A percentile compares a stretch with the other conserved stretches of the same genome.
Evolutionary conservation across 2,329 filamentous ascomycete genomes (phyloP).

Genomic region (Apiospora phragmitis): DNA sequence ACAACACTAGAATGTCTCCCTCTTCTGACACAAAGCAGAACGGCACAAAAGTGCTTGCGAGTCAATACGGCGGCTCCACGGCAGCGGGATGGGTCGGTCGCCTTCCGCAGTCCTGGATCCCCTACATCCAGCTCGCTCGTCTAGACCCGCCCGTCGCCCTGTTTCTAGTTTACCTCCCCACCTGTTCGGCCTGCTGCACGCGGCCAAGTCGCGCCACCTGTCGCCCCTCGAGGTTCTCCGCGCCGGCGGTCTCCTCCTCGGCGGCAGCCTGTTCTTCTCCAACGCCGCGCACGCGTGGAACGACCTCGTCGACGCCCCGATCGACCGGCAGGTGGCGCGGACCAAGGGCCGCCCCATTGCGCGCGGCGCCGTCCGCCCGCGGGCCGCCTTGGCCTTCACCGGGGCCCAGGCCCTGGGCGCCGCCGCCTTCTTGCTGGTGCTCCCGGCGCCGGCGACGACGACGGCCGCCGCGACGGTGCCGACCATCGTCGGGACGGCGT

Average conservation of each 20-base stretch:
- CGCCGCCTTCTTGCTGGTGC: conserved; percentile 36
- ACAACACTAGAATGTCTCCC: no score
- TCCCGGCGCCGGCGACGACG: conserved; percentile 35
- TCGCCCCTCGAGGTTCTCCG: background rate
- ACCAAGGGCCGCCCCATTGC: conserved; percentile 52
- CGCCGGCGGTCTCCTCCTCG: conserved; percentile 39
- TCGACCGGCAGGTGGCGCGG: conserved; percentile 52
- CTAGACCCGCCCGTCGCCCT: conserved; percentile 51
- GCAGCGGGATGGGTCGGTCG: conserved; percentile 30
- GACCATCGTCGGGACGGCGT: conserved; percentile 35
- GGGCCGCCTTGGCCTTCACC: conserved; percentile 36
- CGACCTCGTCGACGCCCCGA: conserved; percentile 53
- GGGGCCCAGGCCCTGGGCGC: conserved; percentile 32
- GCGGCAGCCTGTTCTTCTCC: conserved; percentile 47
- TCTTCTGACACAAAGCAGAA: no score
- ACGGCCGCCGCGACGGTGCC: conserved; percentile 27
- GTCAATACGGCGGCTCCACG: conserved; percentile 35
- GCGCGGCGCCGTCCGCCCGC: conserved; percentile 42
- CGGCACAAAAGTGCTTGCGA: background rate
- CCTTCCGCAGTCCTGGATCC: conserved; percentile 50
- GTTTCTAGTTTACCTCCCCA: conserved; percentile 55
- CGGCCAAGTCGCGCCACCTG: conserved; percentile 34
- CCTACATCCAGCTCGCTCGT: conserved; percentile 55
- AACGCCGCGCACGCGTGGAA: conserved; percentile 56
- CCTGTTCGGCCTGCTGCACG: conserved; percentile 44